phyloP scores from a whole-genome alignment of 1,284 basidiomycete genomes.

The Cystobasidium pallidum region DNA sequence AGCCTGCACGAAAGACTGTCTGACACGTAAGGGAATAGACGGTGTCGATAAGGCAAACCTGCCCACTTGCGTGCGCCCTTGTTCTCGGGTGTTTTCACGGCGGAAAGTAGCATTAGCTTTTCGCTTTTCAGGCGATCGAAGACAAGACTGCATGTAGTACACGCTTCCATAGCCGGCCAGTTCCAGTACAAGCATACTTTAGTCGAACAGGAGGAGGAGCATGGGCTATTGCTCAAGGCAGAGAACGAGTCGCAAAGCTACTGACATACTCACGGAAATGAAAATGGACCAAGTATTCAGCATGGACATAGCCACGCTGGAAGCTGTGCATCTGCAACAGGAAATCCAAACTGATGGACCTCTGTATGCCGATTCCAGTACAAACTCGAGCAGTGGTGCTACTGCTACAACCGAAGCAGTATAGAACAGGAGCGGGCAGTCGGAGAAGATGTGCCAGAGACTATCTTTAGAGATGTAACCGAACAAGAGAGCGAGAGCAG shows the following conservation, averaged over 20 bases:
- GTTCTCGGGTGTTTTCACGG: too few species aligned
- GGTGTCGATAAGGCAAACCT: too few species aligned
- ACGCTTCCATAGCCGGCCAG: too few species aligned
- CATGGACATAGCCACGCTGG: constrained; percentile 7
- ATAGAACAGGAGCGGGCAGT: background rate
- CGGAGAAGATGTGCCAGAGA: background rate
- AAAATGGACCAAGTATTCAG: constrained; percentile 19
- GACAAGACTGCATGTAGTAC: too few species aligned
- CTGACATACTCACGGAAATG: constrained; percentile 3
- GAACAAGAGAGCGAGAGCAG: background rate
- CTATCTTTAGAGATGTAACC: background rate
- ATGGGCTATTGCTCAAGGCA: constrained; percentile 38
- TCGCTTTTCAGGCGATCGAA: too few species aligned
- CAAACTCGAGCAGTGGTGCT: background rate
- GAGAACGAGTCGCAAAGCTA: background rate
- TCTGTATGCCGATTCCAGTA: constrained; percentile 13
- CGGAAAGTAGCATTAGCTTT: too few species aligned
- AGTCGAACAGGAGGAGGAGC: constrained; percentile 23
- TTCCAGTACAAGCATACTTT: too few species aligned
- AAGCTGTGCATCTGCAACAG: constrained; percentile 22
- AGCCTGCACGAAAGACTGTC: too few species aligned
- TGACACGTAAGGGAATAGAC: too few species aligned
- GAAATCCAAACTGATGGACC: constrained; percentile 10
- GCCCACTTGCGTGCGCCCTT: too few species aligned
- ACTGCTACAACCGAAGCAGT: background rate